Evolutionary conservation across 2,329 filamentous ascomycete genomes (phyloP).

Genomic region (Cercospora beticola): DNA sequence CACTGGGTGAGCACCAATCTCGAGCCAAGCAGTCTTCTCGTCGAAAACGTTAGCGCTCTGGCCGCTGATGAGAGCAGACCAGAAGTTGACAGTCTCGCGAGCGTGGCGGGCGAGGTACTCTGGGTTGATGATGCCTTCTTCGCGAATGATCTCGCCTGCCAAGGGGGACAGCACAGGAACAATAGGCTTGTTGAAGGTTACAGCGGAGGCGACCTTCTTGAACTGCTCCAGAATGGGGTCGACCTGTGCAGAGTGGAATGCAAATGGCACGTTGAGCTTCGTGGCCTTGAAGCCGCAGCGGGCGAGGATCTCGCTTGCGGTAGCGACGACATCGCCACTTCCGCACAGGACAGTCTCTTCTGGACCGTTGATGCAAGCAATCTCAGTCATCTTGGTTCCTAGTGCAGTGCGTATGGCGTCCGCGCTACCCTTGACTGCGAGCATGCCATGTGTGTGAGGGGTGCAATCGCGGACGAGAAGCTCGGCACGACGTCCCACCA

Average conservation of each 20-base stretch:
- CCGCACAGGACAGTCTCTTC: constrained; percentile 73
- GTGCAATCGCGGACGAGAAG: constrained; percentile 66
- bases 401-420: constrained; percentile 56
- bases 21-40: constrained; percentile 68
- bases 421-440: constrained; percentile 56
- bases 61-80: constrained; percentile 60
- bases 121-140: constrained; percentile 57
- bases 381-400: constrained; percentile 51
- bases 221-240: constrained; percentile 63
- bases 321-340: constrained; percentile 59
- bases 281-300: constrained; percentile 59
- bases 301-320: constrained; percentile 51
- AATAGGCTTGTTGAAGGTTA: constrained; percentile 58
- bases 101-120: constrained; percentile 65
- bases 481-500: constrained; percentile 68
- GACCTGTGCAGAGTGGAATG: constrained; percentile 66
- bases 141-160: constrained; percentile 59
- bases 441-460: constrained; percentile 65
- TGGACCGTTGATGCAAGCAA: constrained; percentile 75
- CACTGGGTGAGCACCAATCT: constrained; percentile 72
- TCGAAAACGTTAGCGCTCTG: constrained; percentile 60
- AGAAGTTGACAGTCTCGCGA: constrained; percentile 69
- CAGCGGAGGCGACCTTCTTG: constrained; percentile 54
- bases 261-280: constrained; percentile 64
- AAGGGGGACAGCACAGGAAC: constrained; percentile 69